Evolutionary conservation across 768 basidiomycete species (phyloP), one percentile per base, ranked within the genome.

Genomic region (Jaapia argillacea): DNA sequence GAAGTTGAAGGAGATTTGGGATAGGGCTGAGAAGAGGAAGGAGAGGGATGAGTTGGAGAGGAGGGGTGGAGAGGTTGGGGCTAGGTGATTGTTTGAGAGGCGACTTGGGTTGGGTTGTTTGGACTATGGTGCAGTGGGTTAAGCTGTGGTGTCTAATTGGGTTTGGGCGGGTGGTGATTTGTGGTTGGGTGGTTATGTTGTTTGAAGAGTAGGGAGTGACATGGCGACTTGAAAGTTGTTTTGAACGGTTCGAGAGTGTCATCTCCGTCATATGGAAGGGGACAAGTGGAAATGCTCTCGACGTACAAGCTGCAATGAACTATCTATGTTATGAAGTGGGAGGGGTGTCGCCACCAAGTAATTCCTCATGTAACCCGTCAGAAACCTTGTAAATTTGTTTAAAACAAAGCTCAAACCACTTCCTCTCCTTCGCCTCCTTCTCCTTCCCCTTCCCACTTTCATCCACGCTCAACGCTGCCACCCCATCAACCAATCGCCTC

Each of bases 401-500:
- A n/a, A n/a, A n/a, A n/a, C n/a, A n/a, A n/a, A 18, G 36, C 35
- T 25, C 18, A 40, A 24, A 23, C 43, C 18, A 14, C 36, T 18
- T 6, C 41, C 20, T 24, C 24, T 31, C 54, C 42, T 42, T 46
- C 13, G 14, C 33, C 41, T 24, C 23, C 46, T 33, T 27, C 22
- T 36, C 3, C 43, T 25, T n/a, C 46, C 1, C 14, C 42, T 7
- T 10, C 28, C 31, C 31, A 20, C 25, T 27, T 41, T 28, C 13
- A 46, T 41, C 42, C 12, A 66, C 18, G 33, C 20, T 52, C 43
- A 67, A 43, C 18, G 46, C 28, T 13, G 45, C 45, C 36, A 68
- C 44, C 26, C 51, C 51, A 16, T 50, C 35, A 26, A 53, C 43
- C 16, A 69, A 54, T 0, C 51, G 48, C 6, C 55, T 51, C 3